Evolutionary conservation across 306 rosid species (phyloP), one percentile per base, ranked within the genome.

Genomic region (Abrus pulchellus): DNA sequence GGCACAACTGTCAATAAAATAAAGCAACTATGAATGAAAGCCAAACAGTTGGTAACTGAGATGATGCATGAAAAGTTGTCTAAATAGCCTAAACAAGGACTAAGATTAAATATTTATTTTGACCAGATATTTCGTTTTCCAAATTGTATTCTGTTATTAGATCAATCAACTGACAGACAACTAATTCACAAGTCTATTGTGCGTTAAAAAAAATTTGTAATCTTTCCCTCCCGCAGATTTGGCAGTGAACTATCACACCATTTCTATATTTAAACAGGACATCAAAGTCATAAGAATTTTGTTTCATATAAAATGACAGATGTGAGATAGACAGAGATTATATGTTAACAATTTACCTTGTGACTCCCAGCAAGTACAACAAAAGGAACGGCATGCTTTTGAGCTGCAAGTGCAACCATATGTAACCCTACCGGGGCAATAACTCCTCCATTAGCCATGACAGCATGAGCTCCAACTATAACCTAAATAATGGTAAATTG

Each of bases 321-420:
- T 32, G 70, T 60, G 66, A 78, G 49, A 62, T 33, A 56, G 28
- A 64, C 43, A 60, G 36, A 59, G 38, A 83, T 57, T 36, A 72
- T 28, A 76, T 12, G 33, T 79, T 44, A 62, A n/a, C 12, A 68
- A 41, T 44, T 83, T 72, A 96, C 99, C 98, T 96, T 96, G 88
- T 96, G 99, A 89, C 93, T 96, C 3, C 99, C 99, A 44, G 97
- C 98, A 77, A 96, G 97, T 43, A 96, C 97, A 49, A 92, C 99
- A 92, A 93, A 96, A 57, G 98, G 99, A 56, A 96, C 98, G 53
- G 98, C 97, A 83, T 96, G 99, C 91, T 93, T 92, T 79, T 89
- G 87, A 60, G 99, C 99, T 65, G 99, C 98, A 86, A 96, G 99
- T 69, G 98, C 97, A 82, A 93, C 94, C 99, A 96, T 96, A 87